phyloP scores from a whole-genome alignment of 768 basidiomycete genomes.

The Russula ochroleuca region DNA sequence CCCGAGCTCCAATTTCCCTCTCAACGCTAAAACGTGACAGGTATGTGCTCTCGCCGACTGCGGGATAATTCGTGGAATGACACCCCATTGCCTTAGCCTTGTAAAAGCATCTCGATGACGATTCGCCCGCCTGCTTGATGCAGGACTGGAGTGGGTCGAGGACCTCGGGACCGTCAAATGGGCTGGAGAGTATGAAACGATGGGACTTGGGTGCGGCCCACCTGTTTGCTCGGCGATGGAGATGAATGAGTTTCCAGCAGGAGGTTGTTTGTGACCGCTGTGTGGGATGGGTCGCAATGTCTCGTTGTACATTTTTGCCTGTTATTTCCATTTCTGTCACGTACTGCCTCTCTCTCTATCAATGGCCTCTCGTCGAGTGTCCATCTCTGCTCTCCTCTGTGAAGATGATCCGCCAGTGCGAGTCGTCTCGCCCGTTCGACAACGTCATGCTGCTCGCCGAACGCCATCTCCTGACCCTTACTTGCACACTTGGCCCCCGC shows the following conservation, averaged over 20 bases:
- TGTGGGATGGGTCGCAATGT: conserved; percentile 81
- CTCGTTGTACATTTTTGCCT: conserved; percentile 66
- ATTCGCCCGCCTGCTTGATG: conserved; percentile 54
- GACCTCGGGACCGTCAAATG: conserved; percentile 84
- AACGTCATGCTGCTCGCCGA: conserved; percentile 24
- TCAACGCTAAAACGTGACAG: conserved; percentile 57
- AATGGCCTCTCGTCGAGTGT: conserved; percentile 67
- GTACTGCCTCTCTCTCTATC: neutral
- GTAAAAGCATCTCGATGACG: conserved; percentile 90
- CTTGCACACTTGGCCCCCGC: conserved; percentile 10
- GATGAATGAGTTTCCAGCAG: conserved; percentile 38
- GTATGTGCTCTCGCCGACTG: conserved; percentile 38
- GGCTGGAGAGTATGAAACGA: conserved; percentile 70
- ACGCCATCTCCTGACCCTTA: conserved; percentile 29
- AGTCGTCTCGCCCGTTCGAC: conserved; percentile 27
- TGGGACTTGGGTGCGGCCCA: conserved; percentile 88
- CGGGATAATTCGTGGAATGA: neutral
- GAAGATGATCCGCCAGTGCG: conserved; percentile 35
- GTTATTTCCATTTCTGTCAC: conserved; percentile 26
- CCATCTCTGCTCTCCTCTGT: conserved; percentile 72
- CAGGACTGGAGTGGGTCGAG: conserved; percentile 72
- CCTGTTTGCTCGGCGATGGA: conserved; percentile 38
- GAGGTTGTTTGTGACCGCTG: conserved; percentile 59
- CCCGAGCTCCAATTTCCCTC: neutral
- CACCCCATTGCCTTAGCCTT: conserved; percentile 44